Evolutionary conservation across 257 asterid species (phyloP).

Genomic region (Phtheirospermum japonicum): DNA sequence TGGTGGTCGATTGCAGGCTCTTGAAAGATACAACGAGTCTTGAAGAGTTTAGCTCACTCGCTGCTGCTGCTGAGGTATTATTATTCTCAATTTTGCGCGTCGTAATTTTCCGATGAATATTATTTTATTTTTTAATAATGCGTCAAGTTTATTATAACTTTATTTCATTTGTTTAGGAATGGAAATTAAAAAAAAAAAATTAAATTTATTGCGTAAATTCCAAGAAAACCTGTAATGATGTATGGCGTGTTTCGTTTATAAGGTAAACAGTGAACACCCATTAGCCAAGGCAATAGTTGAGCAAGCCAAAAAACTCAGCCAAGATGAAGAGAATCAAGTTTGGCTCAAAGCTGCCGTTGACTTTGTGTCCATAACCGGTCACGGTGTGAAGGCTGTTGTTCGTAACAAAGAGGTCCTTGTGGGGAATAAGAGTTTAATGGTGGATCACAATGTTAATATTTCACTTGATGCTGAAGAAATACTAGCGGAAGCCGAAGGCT

Average conservation of each 20-base stretch:
- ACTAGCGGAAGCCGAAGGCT: constrained; percentile 51
- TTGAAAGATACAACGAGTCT: constrained; percentile 43
- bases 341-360: constrained; percentile 77
- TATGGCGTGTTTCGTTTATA: too few species aligned
- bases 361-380: constrained; percentile 76
- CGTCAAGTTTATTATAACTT: too few species aligned
- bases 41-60: constrained; percentile 54
- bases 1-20: constrained; percentile 54
- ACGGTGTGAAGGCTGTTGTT: constrained; percentile 79
- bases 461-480: constrained; percentile 59
- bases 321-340: constrained; percentile 40
- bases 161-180: too few species aligned
- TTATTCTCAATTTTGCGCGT: too few species aligned
- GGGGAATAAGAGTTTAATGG: constrained; percentile 75
- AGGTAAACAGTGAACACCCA: constrained; percentile 97
- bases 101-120: too few species aligned
- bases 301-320: constrained; percentile 63
- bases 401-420: constrained; percentile 61
- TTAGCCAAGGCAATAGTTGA: constrained; percentile 87
- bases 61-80: constrained; percentile 88
- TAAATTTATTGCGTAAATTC: too few species aligned
- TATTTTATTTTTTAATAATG: too few species aligned
- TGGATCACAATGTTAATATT: constrained; percentile 39
- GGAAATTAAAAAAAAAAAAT: too few species aligned
- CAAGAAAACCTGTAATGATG: too few species aligned